Base-by-base conservation (phyloP, 1,284 basidiomycete genomes). In the Rhodotorula sp. region DNA sequence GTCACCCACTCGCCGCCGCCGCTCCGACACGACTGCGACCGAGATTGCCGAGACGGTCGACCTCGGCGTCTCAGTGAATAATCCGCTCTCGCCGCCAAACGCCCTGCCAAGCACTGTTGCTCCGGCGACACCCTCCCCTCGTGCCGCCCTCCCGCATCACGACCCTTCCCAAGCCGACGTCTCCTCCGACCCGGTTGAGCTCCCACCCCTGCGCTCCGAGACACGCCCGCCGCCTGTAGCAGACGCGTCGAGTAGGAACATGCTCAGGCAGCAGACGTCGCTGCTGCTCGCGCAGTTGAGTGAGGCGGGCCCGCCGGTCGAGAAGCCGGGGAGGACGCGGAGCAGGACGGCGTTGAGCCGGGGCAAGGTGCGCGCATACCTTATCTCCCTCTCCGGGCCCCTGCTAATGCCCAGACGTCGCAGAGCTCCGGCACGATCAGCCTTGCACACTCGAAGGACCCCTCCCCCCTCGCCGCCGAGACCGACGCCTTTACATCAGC, bases 261-360 rank as follows among this genome's bases (percentile, higher is more conserved):
- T 63, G 19, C 57, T 72, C 2, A 58, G 56, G n/a, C 37, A 66
- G 36, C 64, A 72, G 34, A 72, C 71, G 41, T 63, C 60, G 12
- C 36, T 61, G 2, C 46, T 72, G 64, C 54, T 66, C 22, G 58
- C 53, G 3, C 57, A 61, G 48, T 39, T 69, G 10, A 50, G 46
- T 9, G 58, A 56, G 13, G 34, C 46, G 27, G 29, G 48, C 46
- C 41, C 48, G 56, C 50, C 25, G 21, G 19, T 13, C 29, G 37
- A 48, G n/a, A 56, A 41, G 66, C 12, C 9, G 22, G 46, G n/a
- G 12, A 32, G 61, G 48, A 59, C 29, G 32, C 54, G 39, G n/a
- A 54, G 54, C 27, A 19, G 41, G 39, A 61, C 54, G 29, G 41
- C 32, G 19, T 15, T 69, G 10, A 25, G 5, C 27, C 25, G 62